Conservation (phyloP, 352 stramenopile genomes). For the Phytophthora capsici region DNA sequence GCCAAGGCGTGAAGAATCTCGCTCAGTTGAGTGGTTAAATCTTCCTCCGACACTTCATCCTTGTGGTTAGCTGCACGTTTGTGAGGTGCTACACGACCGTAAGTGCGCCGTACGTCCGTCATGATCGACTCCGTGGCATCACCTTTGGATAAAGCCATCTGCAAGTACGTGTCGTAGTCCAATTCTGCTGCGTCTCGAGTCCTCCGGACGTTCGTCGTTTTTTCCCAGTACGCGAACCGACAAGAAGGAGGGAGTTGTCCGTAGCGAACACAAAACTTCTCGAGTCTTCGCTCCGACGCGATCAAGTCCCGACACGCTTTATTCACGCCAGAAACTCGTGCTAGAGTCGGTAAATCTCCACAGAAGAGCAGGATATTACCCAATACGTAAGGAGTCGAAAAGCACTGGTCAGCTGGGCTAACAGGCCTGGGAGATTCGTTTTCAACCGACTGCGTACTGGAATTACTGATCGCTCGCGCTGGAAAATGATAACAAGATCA, state of each 20-base stretch:
- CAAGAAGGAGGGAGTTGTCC: conserved; percentile 59
- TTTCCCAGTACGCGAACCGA: conserved; percentile 83
- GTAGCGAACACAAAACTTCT: conserved; percentile 86
- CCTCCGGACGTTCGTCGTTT: conserved; percentile 47
- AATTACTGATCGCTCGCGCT: conserved; percentile 40
- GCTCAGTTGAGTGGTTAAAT: conserved; percentile 78
- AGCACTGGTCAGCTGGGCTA: conserved; percentile 46
- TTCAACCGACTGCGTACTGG: conserved; percentile 30
- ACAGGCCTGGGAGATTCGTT: conserved; percentile 8
- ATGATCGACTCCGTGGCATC: conserved; percentile 84
- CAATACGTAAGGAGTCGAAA: conserved; percentile 69
- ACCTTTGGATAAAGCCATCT: conserved; percentile 87
- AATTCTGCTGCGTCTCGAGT: conserved; percentile 60
- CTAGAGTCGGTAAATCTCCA: conserved; percentile 59
- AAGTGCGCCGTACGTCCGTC: conserved; percentile 86
- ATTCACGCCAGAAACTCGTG: conserved; percentile 62
- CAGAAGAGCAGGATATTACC: conserved; percentile 80
- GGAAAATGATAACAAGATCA: conserved; percentile 7
- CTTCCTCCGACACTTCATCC: conserved; percentile 68
- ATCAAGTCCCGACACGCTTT: conserved; percentile 65
- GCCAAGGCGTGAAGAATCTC: conserved; percentile 83
- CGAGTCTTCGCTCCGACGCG: conserved; percentile 63
- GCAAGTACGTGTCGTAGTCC: conserved; percentile 86
- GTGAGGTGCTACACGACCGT: conserved; percentile 82
- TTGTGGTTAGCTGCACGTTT: conserved; percentile 66